Evolutionary conservation across 345 rosid genomes (phyloP), one percentile per base, ranked within the genome.

Genomic region (Moricandia arvensis): DNA sequence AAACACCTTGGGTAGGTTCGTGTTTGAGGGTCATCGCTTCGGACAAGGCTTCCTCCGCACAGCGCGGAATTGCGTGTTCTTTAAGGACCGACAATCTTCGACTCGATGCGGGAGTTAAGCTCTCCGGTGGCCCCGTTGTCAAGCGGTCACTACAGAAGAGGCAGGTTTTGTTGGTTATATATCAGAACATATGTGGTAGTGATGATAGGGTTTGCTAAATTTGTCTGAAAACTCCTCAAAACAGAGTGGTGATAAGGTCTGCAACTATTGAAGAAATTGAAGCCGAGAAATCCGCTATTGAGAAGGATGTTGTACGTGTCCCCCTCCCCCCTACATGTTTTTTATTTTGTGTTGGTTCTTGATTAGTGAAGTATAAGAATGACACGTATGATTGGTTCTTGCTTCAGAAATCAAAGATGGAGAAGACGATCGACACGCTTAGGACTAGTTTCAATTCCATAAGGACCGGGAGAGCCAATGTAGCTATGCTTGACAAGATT

Each of bases 211-310:
- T 37, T 27, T 60, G 55, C 47, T 7, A 43, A 41, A 41, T 37
- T 37, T 29, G 31, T 35, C 3, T 45, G 16, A 13, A 13, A 45
- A 41, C 45, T 29, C 33, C 27, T 8, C 67, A 37, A 26, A 82
- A 37, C 81, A 89, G 97, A 72, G 75, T 67, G 70, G 85, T 86
- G 75, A 85, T 91, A 73, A 88, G 87, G 71, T 86, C 83, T 72
- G 97, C 97, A 6, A 90, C 99, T 59, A 83, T 86, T 8, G 99
- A 95, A 77, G 99, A 95, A 80, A 92, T 95, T 7, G 96, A 88
- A 77, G 97, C 90, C 0, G 93, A 86, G 84, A 94, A 90, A 69
- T 85, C 93, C 59, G 73, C 81, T 30, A 86, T 94, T 61, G 96
- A 94, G 85, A 84, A 75, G 16, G 92, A 90, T 85, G 95, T 80